Base-by-base conservation (phyloP, 192 early-diverging fungal genomes). In the Coemansia sp. region DNA sequence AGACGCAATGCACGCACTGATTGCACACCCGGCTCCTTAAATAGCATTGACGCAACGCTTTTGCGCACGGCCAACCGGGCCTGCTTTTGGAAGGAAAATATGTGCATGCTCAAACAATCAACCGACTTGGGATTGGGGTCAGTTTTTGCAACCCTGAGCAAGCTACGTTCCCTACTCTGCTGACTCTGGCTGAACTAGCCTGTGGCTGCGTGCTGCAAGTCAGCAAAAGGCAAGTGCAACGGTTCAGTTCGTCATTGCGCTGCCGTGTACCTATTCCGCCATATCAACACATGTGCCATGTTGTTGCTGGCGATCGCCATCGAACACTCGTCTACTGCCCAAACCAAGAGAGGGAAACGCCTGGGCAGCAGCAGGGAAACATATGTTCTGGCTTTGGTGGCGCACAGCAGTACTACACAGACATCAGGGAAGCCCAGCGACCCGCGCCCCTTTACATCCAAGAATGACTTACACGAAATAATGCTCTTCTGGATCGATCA, bases 1-100 rank as follows among this genome's bases (percentile, higher is more conserved):
- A 44, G 15, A 44, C 14, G 40, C 40, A 55, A 55, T 55, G 53
- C 53, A 55, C 53, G 53, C 53, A 55, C 53, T 55, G 53, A 55
- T 31, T n/a, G 53, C 26, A 31, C 25, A 31, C 6, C 31, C 31
- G 8, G 53, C 53, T 55, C 25, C 22, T 31, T 55, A 44, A 44
- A 44, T 44, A 44, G 22, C 53, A n/a, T 55, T 55, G 23, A 55
- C 25, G 53, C 53, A 26, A 23, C 31, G 25, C 31, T 23, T 14
- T n/a, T 44, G 40, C 40, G 40, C 40, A 44, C 40, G 40, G 40
- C 40, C 40, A 44, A 44, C 40, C 40, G 15, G 40, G 40, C 40
- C 40, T 60, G 20, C 38, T 21, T 36, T 37, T 23, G 19, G n/a
- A 40, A 20, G 50, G 42, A 40, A 20, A 64, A 15, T 31, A 7